Base-by-base conservation (phyloP, 2,329 filamentous ascomycete species). In the Sarocladium oryzae region DNA sequence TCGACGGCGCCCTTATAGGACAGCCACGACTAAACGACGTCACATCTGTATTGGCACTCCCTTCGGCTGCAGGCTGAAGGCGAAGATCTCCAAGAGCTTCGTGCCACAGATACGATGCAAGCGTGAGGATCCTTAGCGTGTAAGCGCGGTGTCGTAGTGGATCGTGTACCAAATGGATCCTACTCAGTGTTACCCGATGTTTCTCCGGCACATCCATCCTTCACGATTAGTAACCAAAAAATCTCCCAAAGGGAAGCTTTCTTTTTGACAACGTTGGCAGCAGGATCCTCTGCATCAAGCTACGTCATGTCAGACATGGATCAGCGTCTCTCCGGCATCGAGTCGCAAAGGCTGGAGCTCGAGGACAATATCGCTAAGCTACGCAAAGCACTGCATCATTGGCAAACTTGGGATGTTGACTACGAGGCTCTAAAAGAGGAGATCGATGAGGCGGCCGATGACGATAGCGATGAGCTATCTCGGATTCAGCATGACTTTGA, bases 361-460 rank as follows among this genome's bases (percentile, higher is more conserved):
- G 88, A 96, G 66, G 78, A 82, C 33, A 89, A 85, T 56, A 78
- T 95, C 43, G 55, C 57, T 24, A 60, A 89, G 64, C 78, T 97
- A 18, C 81, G 81, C 51, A 82, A 86, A 61, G 84, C 87, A 6
- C 76, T 97, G 50, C 82, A 84, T 55, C 86, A 95, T 70, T 99
- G 92, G 92, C 86, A 88, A 56, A 85, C 84, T 51, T 95, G 88
- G 81, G 91, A 95, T 65, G 82, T 87, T 45, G 92, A 97, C 66
- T 97, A 97, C 67, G 89, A 96, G 63, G 82, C 85, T 21, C 76
- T 97, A 55, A 90, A 88, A 64, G 89, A 95, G 64, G 89, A 95
- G 61, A 79, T 97, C 26, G 69, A 81, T 50, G 73, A 71, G 3
- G 64, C 85, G 23, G 65, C 75, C 32, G 65, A 73, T 37, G 69